Percentiles rank a stretch among this genome's conserved stretches.
phyloP scores from a whole-genome alignment of 495 filamentous ascomycete genomes.

The Penicillium desertorum region DNA sequence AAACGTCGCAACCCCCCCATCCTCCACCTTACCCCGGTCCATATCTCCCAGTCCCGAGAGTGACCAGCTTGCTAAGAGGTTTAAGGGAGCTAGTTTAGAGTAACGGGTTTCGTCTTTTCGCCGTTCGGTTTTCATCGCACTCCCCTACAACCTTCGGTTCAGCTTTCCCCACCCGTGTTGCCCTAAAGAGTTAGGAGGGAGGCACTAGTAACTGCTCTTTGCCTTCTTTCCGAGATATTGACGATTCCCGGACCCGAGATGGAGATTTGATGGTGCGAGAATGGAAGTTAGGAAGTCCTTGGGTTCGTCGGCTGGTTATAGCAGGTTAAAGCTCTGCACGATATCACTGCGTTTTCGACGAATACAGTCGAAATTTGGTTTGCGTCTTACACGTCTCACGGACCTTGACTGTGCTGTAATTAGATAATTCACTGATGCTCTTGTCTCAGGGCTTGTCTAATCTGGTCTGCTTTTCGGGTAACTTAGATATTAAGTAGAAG shows the following conservation, averaged over 20 bases:
- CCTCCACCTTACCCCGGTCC: slow-evolving; percentile 35
- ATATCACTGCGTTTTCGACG: neutral
- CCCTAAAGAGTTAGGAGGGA: neutral
- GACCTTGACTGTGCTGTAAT: neutral
- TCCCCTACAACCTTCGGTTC: slow-evolving; percentile 3
- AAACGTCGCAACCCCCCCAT: slow-evolving; percentile 30
- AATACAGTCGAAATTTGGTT: neutral
- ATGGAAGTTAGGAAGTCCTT: neutral
- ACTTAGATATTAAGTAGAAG: neutral
- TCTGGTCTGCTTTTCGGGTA: neutral
- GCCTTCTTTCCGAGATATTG: neutral
- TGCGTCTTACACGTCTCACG: neutral
- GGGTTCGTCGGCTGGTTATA: neutral
- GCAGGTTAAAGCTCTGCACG: neutral
- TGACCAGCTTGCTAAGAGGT: slow-evolving; percentile 95
- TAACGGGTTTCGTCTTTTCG: slow-evolving; percentile 33
- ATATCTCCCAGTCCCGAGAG: slow-evolving; percentile 49
- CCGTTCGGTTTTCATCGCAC: slow-evolving; percentile 13
- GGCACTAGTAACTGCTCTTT: neutral
- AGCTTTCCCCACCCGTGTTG: neutral
- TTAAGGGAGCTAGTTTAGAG: slow-evolving; percentile 95
- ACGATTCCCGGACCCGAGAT: neutral
- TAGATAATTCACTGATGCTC: neutral
- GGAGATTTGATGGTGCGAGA: neutral
- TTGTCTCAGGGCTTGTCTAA: neutral